Conservation (phyloP, 2,329 filamentous ascomycete species). For the Fusarium sp. region DNA sequence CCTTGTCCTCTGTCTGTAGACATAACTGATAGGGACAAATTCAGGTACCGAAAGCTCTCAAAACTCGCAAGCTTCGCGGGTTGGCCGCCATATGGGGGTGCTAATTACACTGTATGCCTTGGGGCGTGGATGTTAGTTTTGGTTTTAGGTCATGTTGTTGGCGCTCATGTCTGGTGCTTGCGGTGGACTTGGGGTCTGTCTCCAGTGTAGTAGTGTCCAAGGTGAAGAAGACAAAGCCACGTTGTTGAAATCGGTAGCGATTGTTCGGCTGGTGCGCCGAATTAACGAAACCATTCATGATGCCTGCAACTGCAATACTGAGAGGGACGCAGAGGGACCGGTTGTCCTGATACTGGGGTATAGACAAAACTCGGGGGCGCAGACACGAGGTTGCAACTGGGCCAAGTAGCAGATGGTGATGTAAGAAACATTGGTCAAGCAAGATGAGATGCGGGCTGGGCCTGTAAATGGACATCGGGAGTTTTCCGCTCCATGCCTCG, state of each 20-base stretch:
- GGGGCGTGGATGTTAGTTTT: slow-evolving; percentile 21
- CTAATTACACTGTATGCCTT: slow-evolving; percentile 13
- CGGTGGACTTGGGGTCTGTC: slow-evolving; percentile 25
- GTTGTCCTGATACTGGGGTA: slow-evolving; percentile 34
- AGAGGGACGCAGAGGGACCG: slow-evolving; percentile 10
- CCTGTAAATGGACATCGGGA: slow-evolving; percentile 9
- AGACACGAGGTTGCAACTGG: slow-evolving; percentile 29
- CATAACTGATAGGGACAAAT: slow-evolving; percentile 4
- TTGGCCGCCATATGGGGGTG: slow-evolving; percentile 15
- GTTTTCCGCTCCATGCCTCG: slow-evolving; percentile 16
- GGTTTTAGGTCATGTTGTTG: slow-evolving; percentile 7
- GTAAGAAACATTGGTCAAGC: slow-evolving; percentile 41
- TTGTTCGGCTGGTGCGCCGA: slow-evolving; percentile 30
- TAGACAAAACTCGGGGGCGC: slow-evolving; percentile 25
- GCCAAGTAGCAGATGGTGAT: slow-evolving; percentile 29
- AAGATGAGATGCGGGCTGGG: slow-evolving; percentile 34
- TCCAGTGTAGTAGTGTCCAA: slow-evolving; percentile 10
- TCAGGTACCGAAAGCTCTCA: slow-evolving; percentile 25
- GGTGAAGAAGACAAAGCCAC: slow-evolving; percentile 21
- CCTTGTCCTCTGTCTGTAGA: slow-evolving; percentile 6
- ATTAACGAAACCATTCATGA: slow-evolving; percentile 18
- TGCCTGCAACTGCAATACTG: slow-evolving; percentile 16
- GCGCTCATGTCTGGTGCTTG: slow-evolving; percentile 28
- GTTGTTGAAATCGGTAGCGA: slow-evolving; percentile 11
- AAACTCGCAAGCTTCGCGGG: slow-evolving; percentile 23